Evolutionary conservation across 1,284 basidiomycete genomes (phyloP).

Genomic region (Trichosporon faecale): DNA sequence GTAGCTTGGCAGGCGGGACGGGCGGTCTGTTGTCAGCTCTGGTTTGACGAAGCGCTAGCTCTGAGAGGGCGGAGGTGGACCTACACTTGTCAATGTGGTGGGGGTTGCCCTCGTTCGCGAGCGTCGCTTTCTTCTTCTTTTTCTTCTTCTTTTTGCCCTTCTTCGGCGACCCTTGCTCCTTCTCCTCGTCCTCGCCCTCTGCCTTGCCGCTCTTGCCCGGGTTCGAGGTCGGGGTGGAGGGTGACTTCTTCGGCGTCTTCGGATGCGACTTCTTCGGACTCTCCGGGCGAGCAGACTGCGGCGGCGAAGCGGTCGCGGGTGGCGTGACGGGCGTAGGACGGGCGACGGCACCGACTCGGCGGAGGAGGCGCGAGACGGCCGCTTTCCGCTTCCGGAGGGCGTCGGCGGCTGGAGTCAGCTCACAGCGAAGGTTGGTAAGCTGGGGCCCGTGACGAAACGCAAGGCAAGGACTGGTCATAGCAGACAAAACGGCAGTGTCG

Average conservation of each 20-base stretch:
- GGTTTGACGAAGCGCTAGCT: too few relatives aligned
- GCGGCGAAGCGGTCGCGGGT: neutral
- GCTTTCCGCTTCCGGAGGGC: neutral
- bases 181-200: conserved; percentile 19
- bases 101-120: conserved; percentile 83
- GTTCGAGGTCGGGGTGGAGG: neutral
- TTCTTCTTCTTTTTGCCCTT: conserved; percentile 59
- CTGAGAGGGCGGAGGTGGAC: conserved; percentile 14
- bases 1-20: conserved; percentile 32
- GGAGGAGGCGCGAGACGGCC: neutral
- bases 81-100: conserved; percentile 75
- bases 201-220: conserved; percentile 8
- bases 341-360: neutral
- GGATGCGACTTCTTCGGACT: neutral
- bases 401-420: conserved; percentile 4
- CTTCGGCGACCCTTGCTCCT: conserved; percentile 13
- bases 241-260: neutral
- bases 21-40: conserved; percentile 42
- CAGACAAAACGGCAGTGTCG: too few relatives aligned
- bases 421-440: neutral
- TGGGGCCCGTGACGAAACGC: neutral
- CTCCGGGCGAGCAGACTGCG: neutral
- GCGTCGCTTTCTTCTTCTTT: conserved; percentile 82
- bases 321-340: neutral
- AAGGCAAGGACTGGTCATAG: too few relatives aligned